Percentiles rank a stretch among this genome's conserved stretches.
These are phyloP conservation scores for Globisporangium perplexum DNA, from an alignment of 352 stramenopile genomes.

Conservation along the genomic window DNA sequence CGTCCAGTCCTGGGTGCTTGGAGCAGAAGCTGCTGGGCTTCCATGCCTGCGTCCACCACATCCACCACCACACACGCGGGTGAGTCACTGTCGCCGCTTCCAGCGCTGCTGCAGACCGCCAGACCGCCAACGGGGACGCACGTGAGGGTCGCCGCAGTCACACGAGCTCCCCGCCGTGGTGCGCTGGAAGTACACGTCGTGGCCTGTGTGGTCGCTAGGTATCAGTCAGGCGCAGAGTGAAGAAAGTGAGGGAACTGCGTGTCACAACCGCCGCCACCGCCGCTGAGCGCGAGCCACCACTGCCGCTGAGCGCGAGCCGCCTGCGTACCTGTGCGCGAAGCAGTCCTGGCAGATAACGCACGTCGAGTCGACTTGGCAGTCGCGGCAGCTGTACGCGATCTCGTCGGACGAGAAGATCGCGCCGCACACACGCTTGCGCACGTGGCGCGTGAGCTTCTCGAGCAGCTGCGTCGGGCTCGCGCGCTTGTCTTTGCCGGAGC, in stretches of 20 bases:
- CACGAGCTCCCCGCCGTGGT: constrained; percentile 83
- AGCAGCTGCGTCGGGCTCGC: constrained; percentile 46
- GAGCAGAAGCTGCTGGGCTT: constrained; percentile 75
- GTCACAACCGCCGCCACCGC: not conserved
- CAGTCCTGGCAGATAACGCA: constrained; percentile 86
- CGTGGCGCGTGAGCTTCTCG: constrained; percentile 47
- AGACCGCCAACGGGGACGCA: constrained; percentile 15
- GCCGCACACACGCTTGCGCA: constrained; percentile 73
- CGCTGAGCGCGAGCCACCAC: no score
- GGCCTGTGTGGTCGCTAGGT: constrained; percentile 55
- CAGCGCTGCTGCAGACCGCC: not conserved
- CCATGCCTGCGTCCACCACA: constrained; percentile 47
- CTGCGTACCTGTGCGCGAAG: constrained; percentile 65
- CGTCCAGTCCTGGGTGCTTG: constrained; percentile 59
- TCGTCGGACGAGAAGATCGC: constrained; percentile 83
- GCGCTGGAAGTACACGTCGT: constrained; percentile 86
- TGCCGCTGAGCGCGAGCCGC: not conserved
- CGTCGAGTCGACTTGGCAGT: constrained; percentile 82
- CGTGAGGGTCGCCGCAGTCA: constrained; percentile 79
- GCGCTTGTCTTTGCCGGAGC: constrained; percentile 41
- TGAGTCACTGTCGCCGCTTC: not conserved
- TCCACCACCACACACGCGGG: not conserved
- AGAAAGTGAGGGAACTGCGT: not conserved
- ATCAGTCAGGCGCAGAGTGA: constrained; percentile 1
- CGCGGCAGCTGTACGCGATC: constrained; percentile 85